Percentiles rank a stretch among this genome's conserved stretches.
Evolutionary conservation across 2,329 filamentous ascomycete genomes (phyloP).

Genomic region (Rasamsonia emersonii): DNA sequence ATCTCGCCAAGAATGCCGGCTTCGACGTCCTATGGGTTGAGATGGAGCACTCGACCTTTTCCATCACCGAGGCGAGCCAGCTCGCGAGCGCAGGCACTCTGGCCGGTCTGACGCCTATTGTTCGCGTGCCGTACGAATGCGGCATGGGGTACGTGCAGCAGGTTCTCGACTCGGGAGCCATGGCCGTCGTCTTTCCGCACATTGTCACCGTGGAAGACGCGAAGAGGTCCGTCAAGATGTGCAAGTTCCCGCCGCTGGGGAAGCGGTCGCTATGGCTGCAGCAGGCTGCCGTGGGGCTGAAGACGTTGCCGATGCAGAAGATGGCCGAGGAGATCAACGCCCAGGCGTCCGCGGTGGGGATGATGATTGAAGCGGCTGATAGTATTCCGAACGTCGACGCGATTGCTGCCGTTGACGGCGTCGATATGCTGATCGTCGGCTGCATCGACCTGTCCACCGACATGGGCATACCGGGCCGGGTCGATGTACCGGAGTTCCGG

Average conservation of each 20-base stretch:
- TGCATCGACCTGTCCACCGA: slow-evolving; percentile 3
- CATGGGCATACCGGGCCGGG: slow-evolving; percentile 1
- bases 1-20: too few relatives aligned
- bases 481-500: neutral
- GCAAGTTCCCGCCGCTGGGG: slow-evolving; percentile 1
- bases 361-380: slow-evolving; percentile 3
- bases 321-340: too few relatives aligned
- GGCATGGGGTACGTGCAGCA: slow-evolving; percentile 2
- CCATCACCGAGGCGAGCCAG: too few relatives aligned
- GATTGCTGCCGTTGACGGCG: slow-evolving; percentile 3
- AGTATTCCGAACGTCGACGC: slow-evolving; percentile 2
- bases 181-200: slow-evolving; percentile 4
- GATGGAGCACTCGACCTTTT: too few relatives aligned
- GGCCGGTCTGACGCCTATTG: slow-evolving; percentile 3
- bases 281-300: slow-evolving; percentile 1
- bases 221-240: neutral
- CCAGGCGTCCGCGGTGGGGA: slow-evolving; percentile 1
- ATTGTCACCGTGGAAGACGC: slow-evolving; percentile 1
- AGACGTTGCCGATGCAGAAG: neutral
- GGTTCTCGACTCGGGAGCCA: slow-evolving; percentile 3
- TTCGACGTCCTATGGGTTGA: too few relatives aligned
- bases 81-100: too few relatives aligned
- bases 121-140: slow-evolving; percentile 2
- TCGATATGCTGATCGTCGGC: slow-evolving; percentile 2
- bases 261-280: slow-evolving; percentile 4